Evolutionary conservation across 257 asterid genomes (phyloP), one percentile per base, ranked within the genome.

Genomic region (Fraxinus pennsylvanica): DNA sequence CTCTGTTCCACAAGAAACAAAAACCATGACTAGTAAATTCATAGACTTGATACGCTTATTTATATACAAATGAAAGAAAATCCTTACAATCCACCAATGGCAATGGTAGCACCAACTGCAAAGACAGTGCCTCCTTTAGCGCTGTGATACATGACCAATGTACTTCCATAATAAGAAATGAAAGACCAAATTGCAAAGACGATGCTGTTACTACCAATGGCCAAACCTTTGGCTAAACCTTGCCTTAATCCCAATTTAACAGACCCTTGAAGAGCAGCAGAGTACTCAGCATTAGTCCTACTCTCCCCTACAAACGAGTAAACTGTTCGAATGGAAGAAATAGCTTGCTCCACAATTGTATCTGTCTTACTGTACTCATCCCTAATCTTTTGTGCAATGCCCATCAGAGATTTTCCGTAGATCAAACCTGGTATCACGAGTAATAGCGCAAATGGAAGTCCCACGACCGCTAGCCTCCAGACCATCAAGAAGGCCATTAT

Each of bases 151-250:
- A 95, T 95, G 71, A 95, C 91, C 90, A 95, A 35, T 66, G 93
- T 77, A 78, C 99, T 92, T 2, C 97, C 98, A 25, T 95, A 95
- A 47, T 88, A 95, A 12, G 98, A 80, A 89, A 93, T 79, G 82
- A 91, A 91, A 0, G 97, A 76, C 98, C 99, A 95, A 29, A 95
- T 91, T 0, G 98, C 96, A 52, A 89, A 95, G 30, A 88, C 92
- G 0, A 95, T 76, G 1, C 97, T 92, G 27, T 89, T 95, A 32
- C 99, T 95, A 0, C 99, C 99, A 32, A 95, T 86, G 5, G 98
- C 97, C 77, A 95, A 80, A 9, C 99, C 99, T 84, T 95, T 95
- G 6, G 96, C 94, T 8, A 93, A 87, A 17, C 99, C 99, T 81
- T 95, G 99, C 57, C 82, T 81, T 15, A 88, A 59, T 10, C 99